Conservation (phyloP, 345 rosid genomes). For the Microthlaspi erraticum region DNA sequence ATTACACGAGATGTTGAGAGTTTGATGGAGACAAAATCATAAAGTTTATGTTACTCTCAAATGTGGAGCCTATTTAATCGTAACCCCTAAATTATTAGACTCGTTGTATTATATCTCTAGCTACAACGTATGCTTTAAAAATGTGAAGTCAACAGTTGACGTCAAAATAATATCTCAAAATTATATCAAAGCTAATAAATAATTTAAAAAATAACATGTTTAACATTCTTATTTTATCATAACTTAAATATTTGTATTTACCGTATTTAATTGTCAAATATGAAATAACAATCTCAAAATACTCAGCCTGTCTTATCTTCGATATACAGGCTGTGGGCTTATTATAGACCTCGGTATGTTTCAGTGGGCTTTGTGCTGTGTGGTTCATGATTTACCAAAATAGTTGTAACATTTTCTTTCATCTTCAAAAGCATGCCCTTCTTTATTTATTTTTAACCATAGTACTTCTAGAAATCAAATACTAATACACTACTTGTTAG, state of each 20-base stretch:
- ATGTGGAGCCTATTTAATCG: neutral
- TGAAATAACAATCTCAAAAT: too few relatives aligned
- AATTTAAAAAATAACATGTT: neutral
- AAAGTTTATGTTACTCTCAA: neutral
- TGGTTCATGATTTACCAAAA: neutral
- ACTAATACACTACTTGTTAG: neutral
- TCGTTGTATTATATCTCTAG: neutral
- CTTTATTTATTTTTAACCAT: neutral
- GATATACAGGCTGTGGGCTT: too few relatives aligned
- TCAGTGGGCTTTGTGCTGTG: neutral
- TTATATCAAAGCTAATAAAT: neutral
- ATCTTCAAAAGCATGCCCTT: neutral
- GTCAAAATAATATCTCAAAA: neutral
- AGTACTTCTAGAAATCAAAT: slow-evolving; percentile 16
- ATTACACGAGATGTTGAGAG: slow-evolving; percentile 7
- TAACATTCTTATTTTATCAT: neutral
- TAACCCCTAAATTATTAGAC: slow-evolving; percentile 1
- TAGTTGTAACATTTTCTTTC: neutral
- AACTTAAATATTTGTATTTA: neutral
- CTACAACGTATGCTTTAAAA: neutral
- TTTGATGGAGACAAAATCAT: neutral
- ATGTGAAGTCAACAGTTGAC: slow-evolving; percentile 26
- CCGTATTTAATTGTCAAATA: too few relatives aligned
- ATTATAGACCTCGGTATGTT: too few relatives aligned
- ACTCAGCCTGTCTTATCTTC: too few relatives aligned